These are phyloP conservation scores for Tuber melanosporum DNA, from an alignment of 495 filamentous ascomycete species.

Conservation along the genomic window DNA sequence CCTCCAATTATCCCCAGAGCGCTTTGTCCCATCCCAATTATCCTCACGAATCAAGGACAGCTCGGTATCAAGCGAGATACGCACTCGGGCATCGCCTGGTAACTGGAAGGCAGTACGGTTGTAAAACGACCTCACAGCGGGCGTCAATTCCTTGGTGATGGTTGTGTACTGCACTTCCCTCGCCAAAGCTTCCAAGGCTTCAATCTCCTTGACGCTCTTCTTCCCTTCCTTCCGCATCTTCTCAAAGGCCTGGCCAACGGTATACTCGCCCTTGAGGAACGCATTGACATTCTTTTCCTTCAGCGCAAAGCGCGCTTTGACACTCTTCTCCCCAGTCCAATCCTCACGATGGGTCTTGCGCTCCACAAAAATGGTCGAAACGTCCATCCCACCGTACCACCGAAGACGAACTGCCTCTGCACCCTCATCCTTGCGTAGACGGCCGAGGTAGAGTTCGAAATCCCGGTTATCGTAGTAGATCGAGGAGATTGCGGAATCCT, in stretches of 20 bases:
- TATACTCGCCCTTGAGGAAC: slow-evolving; percentile 72
- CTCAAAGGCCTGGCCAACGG: slow-evolving; percentile 78
- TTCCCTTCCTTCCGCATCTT: slow-evolving; percentile 92
- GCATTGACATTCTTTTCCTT: slow-evolving; percentile 98
- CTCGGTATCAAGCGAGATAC: slow-evolving; percentile 94
- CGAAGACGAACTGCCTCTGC: slow-evolving; percentile 92
- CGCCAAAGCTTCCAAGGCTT: slow-evolving; percentile 81
- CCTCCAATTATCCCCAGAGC: slow-evolving; percentile 86
- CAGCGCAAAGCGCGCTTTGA: slow-evolving; percentile 87
- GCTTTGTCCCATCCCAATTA: slow-evolving; percentile 71
- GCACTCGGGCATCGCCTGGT: slow-evolving; percentile 89
- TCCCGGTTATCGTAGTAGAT: slow-evolving; percentile 96
- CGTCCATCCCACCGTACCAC: slow-evolving; percentile 97
- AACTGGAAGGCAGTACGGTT: slow-evolving; percentile 97
- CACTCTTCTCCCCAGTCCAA: slow-evolving; percentile 98
- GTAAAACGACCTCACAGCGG: slow-evolving; percentile 90
- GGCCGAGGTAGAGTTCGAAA: slow-evolving; percentile 88
- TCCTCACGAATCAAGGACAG: slow-evolving; percentile 92
- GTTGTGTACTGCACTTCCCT: slow-evolving; percentile 89
- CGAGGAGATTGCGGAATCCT: slow-evolving; percentile 90
- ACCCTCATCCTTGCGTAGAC: slow-evolving; percentile 94
- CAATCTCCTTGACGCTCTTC: slow-evolving; percentile 81
- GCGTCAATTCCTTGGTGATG: slow-evolving; percentile 71
- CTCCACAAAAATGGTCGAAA: slow-evolving; percentile 92
- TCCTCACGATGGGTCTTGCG: slow-evolving; percentile 97